Percentiles rank a stretch among this genome's conserved stretches.
phyloP scores from a whole-genome alignment of 768 basidiomycete genomes.

The Chalciporus pseudorubinellus region DNA sequence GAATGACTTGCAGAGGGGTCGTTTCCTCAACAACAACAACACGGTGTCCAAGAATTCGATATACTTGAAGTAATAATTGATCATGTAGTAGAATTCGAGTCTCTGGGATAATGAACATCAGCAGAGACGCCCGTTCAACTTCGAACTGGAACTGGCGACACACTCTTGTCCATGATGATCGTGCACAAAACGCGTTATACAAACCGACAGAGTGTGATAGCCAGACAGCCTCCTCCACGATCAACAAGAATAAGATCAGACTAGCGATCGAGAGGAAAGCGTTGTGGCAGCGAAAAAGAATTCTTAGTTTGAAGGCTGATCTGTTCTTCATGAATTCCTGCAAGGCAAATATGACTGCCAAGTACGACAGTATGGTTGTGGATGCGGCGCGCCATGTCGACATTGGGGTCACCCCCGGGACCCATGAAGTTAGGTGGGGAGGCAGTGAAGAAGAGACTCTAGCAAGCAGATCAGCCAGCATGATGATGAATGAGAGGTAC shows the following conservation, averaged over 20 bases:
- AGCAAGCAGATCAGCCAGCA: too few relatives aligned
- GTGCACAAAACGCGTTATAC: slow-evolving; percentile 72
- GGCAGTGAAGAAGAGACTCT: slow-evolving; percentile 40
- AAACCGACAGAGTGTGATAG: slow-evolving; percentile 67
- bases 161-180: slow-evolving; percentile 80
- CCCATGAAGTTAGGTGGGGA: slow-evolving; percentile 57
- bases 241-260: slow-evolving; percentile 69
- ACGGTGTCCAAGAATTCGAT: slow-evolving; percentile 92
- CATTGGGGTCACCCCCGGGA: slow-evolving; percentile 73
- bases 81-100: slow-evolving; percentile 92
- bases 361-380: slow-evolving; percentile 69
- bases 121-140: neutral
- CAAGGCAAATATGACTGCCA: slow-evolving; percentile 79
- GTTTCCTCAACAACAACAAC: slow-evolving; percentile 96
- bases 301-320: slow-evolving; percentile 65
- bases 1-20: slow-evolving; percentile 72
- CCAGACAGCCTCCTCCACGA: slow-evolving; percentile 83
- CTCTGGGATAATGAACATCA: slow-evolving; percentile 43
- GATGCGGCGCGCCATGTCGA: slow-evolving; percentile 71
- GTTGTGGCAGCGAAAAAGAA: slow-evolving; percentile 84
- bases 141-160: slow-evolving; percentile 29
- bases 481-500: too few relatives aligned
- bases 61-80: slow-evolving; percentile 98
- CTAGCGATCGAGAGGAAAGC: slow-evolving; percentile 81
- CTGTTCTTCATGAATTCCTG: slow-evolving; percentile 79